phyloP scores from a whole-genome alignment of 768 basidiomycete genomes.

The button mushroom (Agaricus bisporus) region DNA sequence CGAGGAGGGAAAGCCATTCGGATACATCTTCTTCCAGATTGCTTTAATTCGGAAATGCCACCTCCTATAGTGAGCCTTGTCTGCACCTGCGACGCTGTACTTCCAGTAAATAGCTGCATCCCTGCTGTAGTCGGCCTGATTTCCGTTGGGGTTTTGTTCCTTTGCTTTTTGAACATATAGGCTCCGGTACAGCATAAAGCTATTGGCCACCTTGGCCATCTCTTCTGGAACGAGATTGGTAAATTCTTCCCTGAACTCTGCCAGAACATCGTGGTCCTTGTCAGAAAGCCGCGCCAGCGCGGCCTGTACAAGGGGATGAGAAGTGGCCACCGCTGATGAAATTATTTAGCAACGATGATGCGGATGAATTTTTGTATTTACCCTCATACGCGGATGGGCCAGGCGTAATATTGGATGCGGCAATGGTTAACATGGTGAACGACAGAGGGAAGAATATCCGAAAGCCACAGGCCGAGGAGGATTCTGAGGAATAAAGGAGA shows the following conservation, averaged over 20 bases:
- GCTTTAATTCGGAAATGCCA: background rate
- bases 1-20: background rate
- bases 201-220: background rate
- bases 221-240: background rate
- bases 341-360: background rate
- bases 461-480: background rate
- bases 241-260: background rate
- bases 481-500: background rate
- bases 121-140: slow-evolving; percentile 29
- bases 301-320: background rate
- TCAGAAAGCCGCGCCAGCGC: background rate
- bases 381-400: background rate
- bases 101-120: slow-evolving; percentile 26
- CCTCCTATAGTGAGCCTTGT: slow-evolving; percentile 10
- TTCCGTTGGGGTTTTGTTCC: slow-evolving; percentile 13
- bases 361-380: background rate
- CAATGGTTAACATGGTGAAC: background rate
- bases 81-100: slow-evolving; percentile 13
- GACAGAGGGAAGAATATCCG: background rate
- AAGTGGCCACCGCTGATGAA: background rate
- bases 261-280: background rate
- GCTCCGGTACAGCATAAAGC: slow-evolving; percentile 33
- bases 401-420: no score
- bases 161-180: slow-evolving; percentile 15
- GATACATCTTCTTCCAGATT: slow-evolving; percentile 1